Percentiles rank a stretch among this genome's conserved stretches.
These are phyloP conservation scores for Coniochaeta hoffmannii DNA, from an alignment of 2,329 filamentous ascomycete genomes.

Conservation along the genomic window DNA sequence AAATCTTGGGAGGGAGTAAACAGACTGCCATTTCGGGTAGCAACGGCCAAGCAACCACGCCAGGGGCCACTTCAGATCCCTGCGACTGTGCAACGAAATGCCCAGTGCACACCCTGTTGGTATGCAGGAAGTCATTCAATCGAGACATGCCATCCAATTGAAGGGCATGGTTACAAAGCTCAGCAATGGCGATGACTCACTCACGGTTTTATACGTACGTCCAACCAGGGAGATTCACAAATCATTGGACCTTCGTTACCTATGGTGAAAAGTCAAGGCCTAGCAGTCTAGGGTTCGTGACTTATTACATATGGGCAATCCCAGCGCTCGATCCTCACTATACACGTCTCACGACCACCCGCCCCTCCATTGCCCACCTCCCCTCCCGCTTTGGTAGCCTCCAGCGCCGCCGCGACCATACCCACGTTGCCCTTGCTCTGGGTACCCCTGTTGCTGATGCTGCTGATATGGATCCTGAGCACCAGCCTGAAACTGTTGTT, in stretches of 20 bases:
- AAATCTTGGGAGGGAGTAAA: conserved; percentile 12
- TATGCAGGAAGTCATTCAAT: neutral
- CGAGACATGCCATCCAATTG: neutral
- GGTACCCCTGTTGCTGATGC: neutral
- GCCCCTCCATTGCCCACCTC: neutral
- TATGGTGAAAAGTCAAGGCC: too few species aligned
- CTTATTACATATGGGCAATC: too few species aligned
- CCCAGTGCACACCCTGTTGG: conserved; percentile 1
- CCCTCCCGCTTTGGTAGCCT: neutral
- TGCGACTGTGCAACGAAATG: neutral
- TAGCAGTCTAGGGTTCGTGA: too few species aligned
- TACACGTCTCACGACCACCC: neutral
- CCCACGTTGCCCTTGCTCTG: neutral
- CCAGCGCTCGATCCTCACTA: too few species aligned
- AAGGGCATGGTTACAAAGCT: neutral
- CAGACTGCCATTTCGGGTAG: conserved; percentile 15
- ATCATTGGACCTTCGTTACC: too few species aligned
- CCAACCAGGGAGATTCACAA: too few species aligned
- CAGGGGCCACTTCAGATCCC: neutral
- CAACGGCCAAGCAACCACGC: conserved; percentile 17
- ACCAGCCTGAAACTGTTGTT: too few species aligned
- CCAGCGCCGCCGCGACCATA: neutral
- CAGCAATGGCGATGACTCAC: neutral
- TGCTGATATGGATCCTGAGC: too few species aligned
- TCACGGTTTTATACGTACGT: too few species aligned